Percentiles rank a stretch among this genome's conserved stretches.
phyloP scores from a whole-genome alignment of 352 stramenopile species.

The Pythium biforme region DNA sequence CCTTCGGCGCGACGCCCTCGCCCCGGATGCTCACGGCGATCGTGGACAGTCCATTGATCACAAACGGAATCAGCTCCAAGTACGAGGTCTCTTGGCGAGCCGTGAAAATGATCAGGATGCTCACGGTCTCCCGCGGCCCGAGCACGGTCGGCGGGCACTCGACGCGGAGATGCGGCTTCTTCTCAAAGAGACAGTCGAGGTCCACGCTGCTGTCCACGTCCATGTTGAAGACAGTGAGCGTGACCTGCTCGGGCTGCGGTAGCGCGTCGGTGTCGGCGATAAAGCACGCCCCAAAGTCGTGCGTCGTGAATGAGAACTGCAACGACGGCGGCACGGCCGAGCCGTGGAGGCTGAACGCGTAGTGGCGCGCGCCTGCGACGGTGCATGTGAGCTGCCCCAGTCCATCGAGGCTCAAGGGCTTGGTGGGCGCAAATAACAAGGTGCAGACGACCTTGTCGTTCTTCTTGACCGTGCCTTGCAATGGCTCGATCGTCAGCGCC shows the following conservation, averaged over 20 bases:
- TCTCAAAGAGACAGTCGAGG: constrained; percentile 90
- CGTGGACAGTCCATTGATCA: constrained; percentile 87
- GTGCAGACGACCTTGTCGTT: constrained; percentile 78
- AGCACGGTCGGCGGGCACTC: constrained; percentile 83
- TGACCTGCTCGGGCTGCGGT: constrained; percentile 49
- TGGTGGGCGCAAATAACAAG: constrained; percentile 75
- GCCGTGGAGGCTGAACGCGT: constrained; percentile 74
- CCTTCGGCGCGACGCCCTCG: constrained; percentile 69
- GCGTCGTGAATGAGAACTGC: constrained; percentile 86
- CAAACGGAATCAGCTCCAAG: constrained; percentile 86
- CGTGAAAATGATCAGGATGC: constrained; percentile 86
- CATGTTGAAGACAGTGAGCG: constrained; percentile 85
- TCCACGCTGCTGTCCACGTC: constrained; percentile 77
- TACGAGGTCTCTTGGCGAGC: constrained; percentile 83
- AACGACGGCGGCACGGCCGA: constrained; percentile 79
- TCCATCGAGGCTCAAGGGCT: constrained; percentile 74
- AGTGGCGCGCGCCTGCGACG: constrained; percentile 83
- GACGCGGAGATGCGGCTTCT: constrained; percentile 84
- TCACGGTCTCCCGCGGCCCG: constrained; percentile 68
- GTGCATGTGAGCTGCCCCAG: constrained; percentile 67
- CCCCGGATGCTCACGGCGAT: constrained; percentile 72
- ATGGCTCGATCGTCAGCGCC: constrained; percentile 61
- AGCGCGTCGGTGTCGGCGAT: constrained; percentile 74
- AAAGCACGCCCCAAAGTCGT: constrained; percentile 93
- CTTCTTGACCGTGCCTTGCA: constrained; percentile 85